phyloP scores from a whole-genome alignment of 768 basidiomycete genomes.

The Suillus plorans region DNA sequence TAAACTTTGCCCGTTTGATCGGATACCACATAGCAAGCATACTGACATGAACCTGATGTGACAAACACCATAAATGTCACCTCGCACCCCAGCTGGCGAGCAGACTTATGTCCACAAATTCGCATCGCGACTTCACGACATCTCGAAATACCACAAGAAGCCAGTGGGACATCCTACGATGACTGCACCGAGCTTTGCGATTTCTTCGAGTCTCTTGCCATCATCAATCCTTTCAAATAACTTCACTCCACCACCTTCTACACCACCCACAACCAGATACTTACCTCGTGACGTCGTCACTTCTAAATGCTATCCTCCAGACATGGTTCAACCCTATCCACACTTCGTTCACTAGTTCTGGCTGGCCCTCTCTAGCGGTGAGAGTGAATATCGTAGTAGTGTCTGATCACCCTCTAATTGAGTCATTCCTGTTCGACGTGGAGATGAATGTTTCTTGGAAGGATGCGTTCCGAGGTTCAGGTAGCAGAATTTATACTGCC shows the following conservation, averaged over 20 bases:
- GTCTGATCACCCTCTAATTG: slow-evolving; percentile 68
- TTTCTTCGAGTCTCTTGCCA: slow-evolving; percentile 43
- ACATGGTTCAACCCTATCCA: slow-evolving; percentile 69
- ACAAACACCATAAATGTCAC: not conserved
- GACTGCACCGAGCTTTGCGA: slow-evolving; percentile 46
- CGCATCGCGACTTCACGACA: not conserved
- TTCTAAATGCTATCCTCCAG: slow-evolving; percentile 67
- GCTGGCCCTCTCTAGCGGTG: slow-evolving; percentile 38
- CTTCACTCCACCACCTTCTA: slow-evolving; percentile 63
- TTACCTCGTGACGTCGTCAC: slow-evolving; percentile 43
- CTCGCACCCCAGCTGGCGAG: not conserved
- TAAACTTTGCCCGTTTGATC: not conserved
- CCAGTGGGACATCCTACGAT: slow-evolving; percentile 18
- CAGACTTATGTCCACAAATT: not conserved
- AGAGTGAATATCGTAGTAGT: slow-evolving; percentile 68
- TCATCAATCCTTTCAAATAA: slow-evolving; percentile 56
- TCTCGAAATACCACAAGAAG: slow-evolving; percentile 38
- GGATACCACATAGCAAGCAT: not conserved
- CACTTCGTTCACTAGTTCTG: slow-evolving; percentile 59
- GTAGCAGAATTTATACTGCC: slow-evolving; percentile 69
- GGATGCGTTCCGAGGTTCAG: slow-evolving; percentile 42
- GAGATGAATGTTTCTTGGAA: slow-evolving; percentile 65
- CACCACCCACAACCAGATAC: slow-evolving; percentile 68
- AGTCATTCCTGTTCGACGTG: slow-evolving; percentile 71
- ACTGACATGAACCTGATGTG: not conserved